A percentile compares a stretch with the other conserved stretches of the same genome.
phyloP scores from a whole-genome alignment of 305 asterid species.

The Coffea humblotiana region DNA sequence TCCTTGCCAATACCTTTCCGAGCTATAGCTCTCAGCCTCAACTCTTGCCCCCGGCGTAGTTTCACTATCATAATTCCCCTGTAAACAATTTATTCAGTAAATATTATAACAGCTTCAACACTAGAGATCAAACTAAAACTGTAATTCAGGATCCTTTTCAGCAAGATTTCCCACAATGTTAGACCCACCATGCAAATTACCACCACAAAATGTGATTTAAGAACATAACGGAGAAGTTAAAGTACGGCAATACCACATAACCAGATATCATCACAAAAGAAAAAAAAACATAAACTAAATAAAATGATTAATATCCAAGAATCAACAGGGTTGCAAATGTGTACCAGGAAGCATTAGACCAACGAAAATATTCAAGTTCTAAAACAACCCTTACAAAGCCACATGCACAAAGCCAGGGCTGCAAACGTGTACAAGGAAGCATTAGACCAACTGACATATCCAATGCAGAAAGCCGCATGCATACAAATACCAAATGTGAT shows the following conservation, averaged over 20 bases:
- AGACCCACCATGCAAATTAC: neutral
- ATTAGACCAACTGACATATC: too few relatives aligned
- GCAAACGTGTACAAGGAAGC: too few relatives aligned
- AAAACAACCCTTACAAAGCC: too few relatives aligned
- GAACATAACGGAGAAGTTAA: neutral
- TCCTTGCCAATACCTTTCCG: constrained; percentile 98
- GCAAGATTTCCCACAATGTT: neutral
- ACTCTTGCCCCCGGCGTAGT: constrained; percentile 96
- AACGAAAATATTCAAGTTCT: too few relatives aligned
- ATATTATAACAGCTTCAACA: neutral
- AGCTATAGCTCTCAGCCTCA: constrained; percentile 89
- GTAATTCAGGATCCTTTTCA: neutral
- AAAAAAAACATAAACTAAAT: neutral
- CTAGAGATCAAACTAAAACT: neutral
- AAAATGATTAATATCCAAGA: neutral
- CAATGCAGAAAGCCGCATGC: too few relatives aligned
- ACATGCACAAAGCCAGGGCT: too few relatives aligned
- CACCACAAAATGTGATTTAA: too few relatives aligned
- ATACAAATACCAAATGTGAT: too few relatives aligned
- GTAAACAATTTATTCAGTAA: constrained; percentile 3
- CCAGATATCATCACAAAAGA: neutral
- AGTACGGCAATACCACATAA: neutral
- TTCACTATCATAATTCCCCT: constrained; percentile 97
- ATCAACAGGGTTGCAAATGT: neutral
- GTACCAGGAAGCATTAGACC: neutral